Conservation (phyloP, 208 protist genomes). For the Kentomonas sorsogonicus region DNA sequence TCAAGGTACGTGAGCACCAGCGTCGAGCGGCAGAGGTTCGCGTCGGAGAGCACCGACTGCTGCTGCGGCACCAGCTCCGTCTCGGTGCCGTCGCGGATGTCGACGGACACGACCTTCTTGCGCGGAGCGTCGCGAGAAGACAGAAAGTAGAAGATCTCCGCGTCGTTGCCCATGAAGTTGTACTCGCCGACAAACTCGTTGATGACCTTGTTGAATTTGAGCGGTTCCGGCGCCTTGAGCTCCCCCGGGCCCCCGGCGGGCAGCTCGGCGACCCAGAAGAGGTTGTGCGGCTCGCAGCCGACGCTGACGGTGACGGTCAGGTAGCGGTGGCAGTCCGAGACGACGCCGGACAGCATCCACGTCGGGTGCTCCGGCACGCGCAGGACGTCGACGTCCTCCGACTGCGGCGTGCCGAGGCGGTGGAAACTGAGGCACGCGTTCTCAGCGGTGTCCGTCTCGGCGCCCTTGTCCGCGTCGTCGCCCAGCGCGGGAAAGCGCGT, state of each 20-base stretch:
- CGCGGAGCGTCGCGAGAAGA: slow-evolving; percentile 87
- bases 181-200: slow-evolving; percentile 88
- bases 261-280: slow-evolving; percentile 73
- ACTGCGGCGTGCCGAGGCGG: slow-evolving; percentile 66
- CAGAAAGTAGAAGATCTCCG: slow-evolving; percentile 74
- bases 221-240: slow-evolving; percentile 16
- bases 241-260: slow-evolving; percentile 28
- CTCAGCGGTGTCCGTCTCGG: slow-evolving; percentile 76
- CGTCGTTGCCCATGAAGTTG: slow-evolving; percentile 87
- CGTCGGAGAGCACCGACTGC: slow-evolving; percentile 61
- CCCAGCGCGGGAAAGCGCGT: slow-evolving; percentile 67
- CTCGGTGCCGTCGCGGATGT: slow-evolving; percentile 45
- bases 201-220: slow-evolving; percentile 64
- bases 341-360: slow-evolving; percentile 54
- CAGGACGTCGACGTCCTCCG: slow-evolving; percentile 72
- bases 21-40: slow-evolving; percentile 49
- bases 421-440: slow-evolving; percentile 89
- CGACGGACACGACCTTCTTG: slow-evolving; percentile 80
- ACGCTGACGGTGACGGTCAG: slow-evolving; percentile 61
- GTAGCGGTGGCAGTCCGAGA: slow-evolving; percentile 81
- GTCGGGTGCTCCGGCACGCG: slow-evolving; percentile 67
- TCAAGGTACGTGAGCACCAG: slow-evolving; percentile 86
- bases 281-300: slow-evolving; percentile 78
- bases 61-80: slow-evolving; percentile 66
- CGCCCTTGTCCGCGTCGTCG: slow-evolving; percentile 69